Conservation (phyloP, 177 flowering plant species). For the Vitis hybrid region DNA sequence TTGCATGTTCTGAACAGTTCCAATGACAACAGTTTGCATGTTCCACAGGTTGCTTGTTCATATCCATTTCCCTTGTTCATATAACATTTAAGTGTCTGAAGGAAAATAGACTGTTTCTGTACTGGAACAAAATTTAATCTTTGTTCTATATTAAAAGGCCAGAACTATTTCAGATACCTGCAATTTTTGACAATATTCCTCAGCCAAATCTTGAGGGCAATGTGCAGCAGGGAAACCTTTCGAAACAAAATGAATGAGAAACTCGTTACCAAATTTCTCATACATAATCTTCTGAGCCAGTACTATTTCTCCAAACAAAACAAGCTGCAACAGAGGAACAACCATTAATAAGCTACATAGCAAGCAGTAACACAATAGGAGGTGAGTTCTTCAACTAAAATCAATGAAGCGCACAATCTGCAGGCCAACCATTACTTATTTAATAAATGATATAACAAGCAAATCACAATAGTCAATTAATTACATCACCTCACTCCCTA, state of each 20-base stretch:
- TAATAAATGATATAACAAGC: too few relatives aligned
- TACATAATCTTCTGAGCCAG: constrained; percentile 91
- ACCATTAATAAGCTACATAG: background rate
- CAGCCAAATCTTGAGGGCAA: constrained; percentile 78
- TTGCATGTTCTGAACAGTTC: too few relatives aligned
- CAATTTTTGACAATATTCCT: constrained; percentile 82
- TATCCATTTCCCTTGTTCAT: too few relatives aligned
- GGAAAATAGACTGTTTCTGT: too few relatives aligned
- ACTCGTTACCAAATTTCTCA: constrained; percentile 89
- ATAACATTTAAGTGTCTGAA: too few relatives aligned
- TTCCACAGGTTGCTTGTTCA: too few relatives aligned
- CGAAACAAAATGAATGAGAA: constrained; percentile 65
- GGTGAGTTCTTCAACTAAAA: background rate
- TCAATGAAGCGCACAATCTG: background rate
- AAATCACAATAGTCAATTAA: background rate
- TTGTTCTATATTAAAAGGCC: too few relatives aligned
- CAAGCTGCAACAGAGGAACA: constrained; percentile 46
- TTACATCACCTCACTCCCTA: too few relatives aligned
- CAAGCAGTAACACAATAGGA: background rate
- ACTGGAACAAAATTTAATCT: too few relatives aligned
- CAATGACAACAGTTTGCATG: too few relatives aligned
- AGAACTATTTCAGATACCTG: constrained; percentile 50
- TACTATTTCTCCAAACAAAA: constrained; percentile 92
- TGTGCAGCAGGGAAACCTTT: constrained; percentile 66
- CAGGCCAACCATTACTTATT: too few relatives aligned